A percentile compares a stretch with the other conserved stretches of the same genome.
Evolutionary conservation across 106 monocot genomes (phyloP).

Genomic region (Xerophyta viscosa): DNA sequence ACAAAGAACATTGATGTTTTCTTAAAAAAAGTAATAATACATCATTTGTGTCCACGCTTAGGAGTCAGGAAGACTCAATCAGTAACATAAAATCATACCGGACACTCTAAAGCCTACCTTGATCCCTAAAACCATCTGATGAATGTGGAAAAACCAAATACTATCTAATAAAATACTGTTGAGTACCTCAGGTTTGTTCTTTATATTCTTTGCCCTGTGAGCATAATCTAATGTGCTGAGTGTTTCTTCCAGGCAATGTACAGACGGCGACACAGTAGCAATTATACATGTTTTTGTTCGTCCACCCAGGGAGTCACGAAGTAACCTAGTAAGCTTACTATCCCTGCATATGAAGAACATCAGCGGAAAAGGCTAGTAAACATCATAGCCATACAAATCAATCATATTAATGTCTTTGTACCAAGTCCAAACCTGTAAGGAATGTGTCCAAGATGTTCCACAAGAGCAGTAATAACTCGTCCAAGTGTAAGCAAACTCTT

Average conservation of each 20-base stretch:
- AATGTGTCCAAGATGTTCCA: constrained; percentile 93
- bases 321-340: constrained; percentile 87
- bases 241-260: constrained; percentile 93
- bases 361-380: background rate
- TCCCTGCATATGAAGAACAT: constrained; percentile 47
- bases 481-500: constrained; percentile 97
- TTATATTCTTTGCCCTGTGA: constrained; percentile 96
- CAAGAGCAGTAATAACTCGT: constrained; percentile 97
- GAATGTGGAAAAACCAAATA: too few relatives aligned
- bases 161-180: background rate
- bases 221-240: constrained; percentile 99
- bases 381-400: background rate
- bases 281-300: constrained; percentile 99
- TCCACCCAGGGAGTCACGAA: constrained; percentile 96
- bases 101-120: too few relatives aligned
- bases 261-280: constrained; percentile 97
- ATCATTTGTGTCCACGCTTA: too few relatives aligned
- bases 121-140: too few relatives aligned
- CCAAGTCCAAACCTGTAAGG: constrained; percentile 61
- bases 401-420: background rate
- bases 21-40: too few relatives aligned
- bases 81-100: too few relatives aligned
- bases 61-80: too few relatives aligned
- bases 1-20: too few relatives aligned
- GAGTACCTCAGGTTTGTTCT: constrained; percentile 90